These are phyloP conservation scores for Halenospora varia DNA, from an alignment of 495 filamentous ascomycete genomes.

Conservation along the genomic window DNA sequence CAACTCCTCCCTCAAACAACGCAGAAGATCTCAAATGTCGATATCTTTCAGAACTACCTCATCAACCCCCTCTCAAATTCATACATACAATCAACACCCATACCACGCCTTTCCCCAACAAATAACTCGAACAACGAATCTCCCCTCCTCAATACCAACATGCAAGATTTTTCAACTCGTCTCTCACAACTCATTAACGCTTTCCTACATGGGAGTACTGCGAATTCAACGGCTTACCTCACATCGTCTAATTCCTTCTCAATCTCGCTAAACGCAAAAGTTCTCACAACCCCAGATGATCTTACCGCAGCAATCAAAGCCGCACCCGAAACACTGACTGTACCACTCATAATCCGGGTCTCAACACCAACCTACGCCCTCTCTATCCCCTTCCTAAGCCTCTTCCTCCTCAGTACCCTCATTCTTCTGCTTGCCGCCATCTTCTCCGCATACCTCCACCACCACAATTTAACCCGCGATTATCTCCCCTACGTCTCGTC, in stretches of 20 bases:
- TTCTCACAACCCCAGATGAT: background rate
- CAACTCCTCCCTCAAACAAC: conserved; percentile 6
- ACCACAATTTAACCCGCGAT: background rate
- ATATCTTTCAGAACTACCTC: conserved; percentile 18
- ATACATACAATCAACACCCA: conserved; percentile 15
- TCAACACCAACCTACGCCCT: background rate
- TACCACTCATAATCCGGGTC: background rate
- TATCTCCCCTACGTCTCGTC: conserved; percentile 13
- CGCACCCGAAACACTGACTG: conserved; percentile 1
- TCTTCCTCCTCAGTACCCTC: conserved; percentile 9
- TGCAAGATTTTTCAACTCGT: conserved; percentile 14
- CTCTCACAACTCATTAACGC: conserved; percentile 16
- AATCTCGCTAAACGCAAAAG: background rate
- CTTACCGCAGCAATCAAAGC: background rate
- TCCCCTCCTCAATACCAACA: conserved; percentile 3
- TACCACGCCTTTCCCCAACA: background rate
- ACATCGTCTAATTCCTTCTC: background rate
- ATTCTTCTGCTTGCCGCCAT: conserved; percentile 7
- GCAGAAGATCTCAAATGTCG: conserved; percentile 1
- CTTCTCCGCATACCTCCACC: conserved; percentile 3
- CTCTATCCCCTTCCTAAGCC: conserved; percentile 4
- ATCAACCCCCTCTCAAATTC: conserved; percentile 6
- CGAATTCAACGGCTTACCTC: conserved; percentile 8
- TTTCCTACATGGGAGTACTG: conserved; percentile 9
- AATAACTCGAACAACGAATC: conserved; percentile 1